Evolutionary conservation across 176 grass and related monocot genomes (phyloP).

Genomic region (Musa beccarii): DNA sequence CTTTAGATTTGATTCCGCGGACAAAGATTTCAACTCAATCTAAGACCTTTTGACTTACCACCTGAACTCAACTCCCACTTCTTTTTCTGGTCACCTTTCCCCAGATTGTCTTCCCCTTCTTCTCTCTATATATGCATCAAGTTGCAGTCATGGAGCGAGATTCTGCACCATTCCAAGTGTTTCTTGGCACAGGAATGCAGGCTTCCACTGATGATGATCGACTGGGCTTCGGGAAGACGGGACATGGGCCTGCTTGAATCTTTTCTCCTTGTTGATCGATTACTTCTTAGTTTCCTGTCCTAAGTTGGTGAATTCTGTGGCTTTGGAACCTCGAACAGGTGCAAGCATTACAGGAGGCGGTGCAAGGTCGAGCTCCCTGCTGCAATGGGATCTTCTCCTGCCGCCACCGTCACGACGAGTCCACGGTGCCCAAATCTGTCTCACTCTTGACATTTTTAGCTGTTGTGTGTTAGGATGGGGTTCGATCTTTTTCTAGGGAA

Average conservation of each 20-base stretch:
- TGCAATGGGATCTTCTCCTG: constrained; percentile 76
- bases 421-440: constrained; percentile 34
- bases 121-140: no score
- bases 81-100: no score
- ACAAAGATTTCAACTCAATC: no score
- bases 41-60: no score
- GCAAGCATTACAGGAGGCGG: constrained; percentile 85
- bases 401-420: constrained; percentile 89
- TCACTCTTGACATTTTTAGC: not conserved
- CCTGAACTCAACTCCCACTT: no score
- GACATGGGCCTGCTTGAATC: constrained; percentile 35
- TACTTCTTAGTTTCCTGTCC: not conserved
- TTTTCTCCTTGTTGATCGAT: not conserved
- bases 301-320: not conserved
- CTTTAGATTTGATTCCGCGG: no score
- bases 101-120: no score
- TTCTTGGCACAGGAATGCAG: not conserved
- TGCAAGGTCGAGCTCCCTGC: constrained; percentile 83
- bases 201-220: constrained; percentile 18
- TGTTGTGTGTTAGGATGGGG: not conserved
- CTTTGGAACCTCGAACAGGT: constrained; percentile 31
- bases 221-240: constrained; percentile 68
- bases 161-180: no score
- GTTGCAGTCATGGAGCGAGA: no score
- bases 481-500: not conserved